A percentile compares a stretch with the other conserved stretches of the same genome.
phyloP scores from a whole-genome alignment of 768 basidiomycete genomes.

The Mycena crocata region DNA sequence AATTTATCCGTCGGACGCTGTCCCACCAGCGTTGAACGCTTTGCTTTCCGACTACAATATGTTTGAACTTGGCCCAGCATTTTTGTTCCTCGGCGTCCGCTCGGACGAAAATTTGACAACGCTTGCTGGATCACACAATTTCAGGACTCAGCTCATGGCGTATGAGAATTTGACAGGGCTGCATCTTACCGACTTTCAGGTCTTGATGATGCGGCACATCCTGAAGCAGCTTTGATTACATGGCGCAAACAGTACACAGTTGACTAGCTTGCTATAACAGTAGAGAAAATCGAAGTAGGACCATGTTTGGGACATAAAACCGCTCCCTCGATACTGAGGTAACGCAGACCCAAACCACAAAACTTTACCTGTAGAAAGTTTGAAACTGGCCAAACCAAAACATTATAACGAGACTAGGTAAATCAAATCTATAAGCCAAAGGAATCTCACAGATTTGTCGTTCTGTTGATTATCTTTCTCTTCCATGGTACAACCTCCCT shows the following conservation, averaged over 20 bases:
- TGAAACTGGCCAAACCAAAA: too few relatives aligned
- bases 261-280: too few relatives aligned
- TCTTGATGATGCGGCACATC: constrained; percentile 7
- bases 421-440: too few relatives aligned
- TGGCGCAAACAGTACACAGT: neutral
- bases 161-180: neutral
- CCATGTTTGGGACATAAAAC: too few relatives aligned
- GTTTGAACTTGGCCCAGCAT: constrained; percentile 15
- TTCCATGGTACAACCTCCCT: too few relatives aligned
- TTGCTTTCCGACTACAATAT: neutral
- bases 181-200: neutral
- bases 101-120: neutral
- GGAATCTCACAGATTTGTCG: too few relatives aligned
- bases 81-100: constrained; percentile 4
- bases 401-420: too few relatives aligned
- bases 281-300: too few relatives aligned
- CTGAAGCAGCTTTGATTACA: neutral
- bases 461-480: too few relatives aligned
- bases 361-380: too few relatives aligned
- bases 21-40: neutral
- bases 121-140: neutral
- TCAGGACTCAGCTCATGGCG: neutral
- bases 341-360: too few relatives aligned
- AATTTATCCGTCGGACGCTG: neutral
- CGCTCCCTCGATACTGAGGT: too few relatives aligned